These are phyloP conservation scores for Vitis hybrid DNA, from an alignment of 177 flowering plant species.

Conservation along the genomic window DNA sequence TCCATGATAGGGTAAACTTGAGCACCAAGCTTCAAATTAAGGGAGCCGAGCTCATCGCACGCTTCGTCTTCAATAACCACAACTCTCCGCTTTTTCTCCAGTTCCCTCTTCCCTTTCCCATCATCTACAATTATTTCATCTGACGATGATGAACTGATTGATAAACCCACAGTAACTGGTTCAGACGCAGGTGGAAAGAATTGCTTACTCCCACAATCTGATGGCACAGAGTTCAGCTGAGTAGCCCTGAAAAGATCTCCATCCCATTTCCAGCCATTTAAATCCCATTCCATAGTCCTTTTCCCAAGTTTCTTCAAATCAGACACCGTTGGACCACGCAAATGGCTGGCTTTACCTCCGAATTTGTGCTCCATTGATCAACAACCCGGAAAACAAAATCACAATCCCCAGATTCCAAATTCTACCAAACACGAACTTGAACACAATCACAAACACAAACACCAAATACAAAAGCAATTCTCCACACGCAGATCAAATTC, in stretches of 20 bases:
- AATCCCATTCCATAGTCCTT: conserved; percentile 56
- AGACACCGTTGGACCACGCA: conserved; percentile 34
- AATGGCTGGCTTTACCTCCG: conserved; percentile 24
- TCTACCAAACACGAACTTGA: neutral
- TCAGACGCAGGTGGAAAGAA: conserved; percentile 30
- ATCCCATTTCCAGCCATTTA: conserved; percentile 72
- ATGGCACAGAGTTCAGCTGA: conserved; percentile 25
- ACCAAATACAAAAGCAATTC: neutral
- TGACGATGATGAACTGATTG: conserved; percentile 31
- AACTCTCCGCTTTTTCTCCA: conserved; percentile 48
- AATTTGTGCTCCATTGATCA: conserved; percentile 38
- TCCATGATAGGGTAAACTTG: conserved; percentile 34
- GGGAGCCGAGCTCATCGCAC: conserved; percentile 28
- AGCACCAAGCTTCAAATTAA: conserved; percentile 44
- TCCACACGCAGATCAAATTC: conserved; percentile 2
- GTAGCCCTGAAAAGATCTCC: conserved; percentile 47
- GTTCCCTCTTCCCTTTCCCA: conserved; percentile 37
- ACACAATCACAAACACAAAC: neutral
- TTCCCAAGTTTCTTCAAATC: conserved; percentile 34
- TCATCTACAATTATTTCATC: conserved; percentile 22
- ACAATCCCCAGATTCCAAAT: neutral
- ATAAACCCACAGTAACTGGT: conserved; percentile 7
- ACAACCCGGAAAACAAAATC: conserved; percentile 1
- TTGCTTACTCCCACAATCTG: conserved; percentile 37
- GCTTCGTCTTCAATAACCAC: conserved; percentile 27